Evolutionary conservation across 352 stramenopile species (phyloP).

Genomic region (Elongisporangium senticosum): DNA sequence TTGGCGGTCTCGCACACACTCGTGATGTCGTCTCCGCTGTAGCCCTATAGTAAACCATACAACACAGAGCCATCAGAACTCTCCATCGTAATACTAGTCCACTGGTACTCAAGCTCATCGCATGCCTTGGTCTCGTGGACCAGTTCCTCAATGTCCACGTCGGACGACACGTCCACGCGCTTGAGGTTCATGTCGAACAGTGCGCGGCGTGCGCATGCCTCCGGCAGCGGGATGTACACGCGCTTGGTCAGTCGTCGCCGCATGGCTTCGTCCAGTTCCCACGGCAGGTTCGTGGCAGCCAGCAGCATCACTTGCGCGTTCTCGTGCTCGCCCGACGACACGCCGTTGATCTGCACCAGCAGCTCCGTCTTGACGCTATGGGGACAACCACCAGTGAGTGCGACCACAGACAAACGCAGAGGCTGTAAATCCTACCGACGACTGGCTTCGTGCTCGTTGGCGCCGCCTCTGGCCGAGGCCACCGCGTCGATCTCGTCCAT

Average conservation of each 20-base stretch:
- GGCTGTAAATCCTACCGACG: conserved; percentile 33
- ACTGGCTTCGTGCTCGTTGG: conserved; percentile 80
- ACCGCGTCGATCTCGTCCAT: conserved; percentile 98
- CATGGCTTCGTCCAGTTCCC: conserved; percentile 96
- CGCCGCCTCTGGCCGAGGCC: conserved; percentile 54
- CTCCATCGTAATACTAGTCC: neutral
- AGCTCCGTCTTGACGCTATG: conserved; percentile 95
- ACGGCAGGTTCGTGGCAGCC: conserved; percentile 95
- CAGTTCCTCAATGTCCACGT: conserved; percentile 72
- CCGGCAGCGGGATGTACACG: conserved; percentile 81
- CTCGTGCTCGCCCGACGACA: conserved; percentile 55
- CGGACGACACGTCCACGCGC: conserved; percentile 67
- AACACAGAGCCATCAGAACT: neutral
- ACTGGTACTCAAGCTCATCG: conserved; percentile 8
- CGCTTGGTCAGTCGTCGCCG: conserved; percentile 93
- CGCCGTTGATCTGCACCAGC: conserved; percentile 97
- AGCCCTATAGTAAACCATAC: conserved; percentile 19
- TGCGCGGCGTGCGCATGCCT: conserved; percentile 43
- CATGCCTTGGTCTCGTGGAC: conserved; percentile 60
- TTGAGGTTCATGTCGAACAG: conserved; percentile 78
- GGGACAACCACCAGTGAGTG: neutral
- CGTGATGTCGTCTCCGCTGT: conserved; percentile 54
- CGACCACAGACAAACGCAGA: neutral
- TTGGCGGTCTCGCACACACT: conserved; percentile 69
- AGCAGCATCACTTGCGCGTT: conserved; percentile 90